Percentiles rank a stretch among this genome's conserved stretches.
phyloP scores from a whole-genome alignment of 83 land plant genomes.

The Picea abies region DNA sequence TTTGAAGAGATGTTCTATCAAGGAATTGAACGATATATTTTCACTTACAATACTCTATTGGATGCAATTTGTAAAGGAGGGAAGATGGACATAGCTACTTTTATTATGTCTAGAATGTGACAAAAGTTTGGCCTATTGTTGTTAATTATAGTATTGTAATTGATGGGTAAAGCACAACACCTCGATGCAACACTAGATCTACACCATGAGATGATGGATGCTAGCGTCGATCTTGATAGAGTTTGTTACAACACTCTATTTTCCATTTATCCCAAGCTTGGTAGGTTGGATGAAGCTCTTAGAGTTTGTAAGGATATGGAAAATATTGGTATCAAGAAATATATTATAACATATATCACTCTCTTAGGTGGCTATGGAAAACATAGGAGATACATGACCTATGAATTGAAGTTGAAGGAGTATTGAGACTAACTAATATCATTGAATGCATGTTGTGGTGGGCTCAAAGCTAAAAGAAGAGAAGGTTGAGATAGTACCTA shows the following conservation, averaged over 20 bases:
- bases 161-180: conserved; percentile 88
- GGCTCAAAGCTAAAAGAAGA: no score
- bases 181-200: conserved; percentile 68
- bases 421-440: no score
- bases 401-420: no score
- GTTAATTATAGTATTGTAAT: conserved; percentile 91
- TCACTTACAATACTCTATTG: no score
- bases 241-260: conserved; percentile 86
- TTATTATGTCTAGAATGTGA: conserved; percentile 73
- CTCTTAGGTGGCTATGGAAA: conserved; percentile 93
- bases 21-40: no score
- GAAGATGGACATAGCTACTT: conserved; percentile 77
- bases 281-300: conserved; percentile 76
- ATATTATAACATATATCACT: conserved; percentile 90
- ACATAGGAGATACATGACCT: conserved; percentile 57
- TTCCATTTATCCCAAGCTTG: conserved; percentile 82
- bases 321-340: conserved; percentile 72
- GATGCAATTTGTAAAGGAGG: conserved; percentile 50
- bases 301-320: conserved; percentile 69
- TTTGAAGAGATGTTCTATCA: no score
- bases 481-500: no score
- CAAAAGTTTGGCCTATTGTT: conserved; percentile 70
- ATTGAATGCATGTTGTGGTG: no score
- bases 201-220: conserved; percentile 74
- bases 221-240: conserved; percentile 68